These are phyloP conservation scores for Podospora appendiculata DNA, from an alignment of 495 filamentous ascomycete species.

Conservation along the genomic window DNA sequence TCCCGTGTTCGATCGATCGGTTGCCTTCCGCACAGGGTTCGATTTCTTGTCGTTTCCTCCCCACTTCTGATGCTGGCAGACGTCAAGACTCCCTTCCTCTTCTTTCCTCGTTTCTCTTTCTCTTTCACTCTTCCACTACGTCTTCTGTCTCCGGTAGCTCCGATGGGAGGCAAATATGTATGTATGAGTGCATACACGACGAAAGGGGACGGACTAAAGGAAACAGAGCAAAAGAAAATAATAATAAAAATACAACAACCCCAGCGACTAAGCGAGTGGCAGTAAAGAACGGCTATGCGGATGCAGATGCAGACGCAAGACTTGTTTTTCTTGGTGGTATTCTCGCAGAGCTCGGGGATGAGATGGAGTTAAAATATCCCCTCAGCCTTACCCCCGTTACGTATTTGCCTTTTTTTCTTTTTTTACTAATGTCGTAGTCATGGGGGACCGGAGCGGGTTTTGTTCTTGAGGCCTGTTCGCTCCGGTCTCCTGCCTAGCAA, in stretches of 20 bases:
- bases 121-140: too few species aligned
- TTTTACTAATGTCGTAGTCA: too few species aligned
- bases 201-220: neutral
- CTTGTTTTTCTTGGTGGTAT: neutral
- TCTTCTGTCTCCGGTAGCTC: neutral
- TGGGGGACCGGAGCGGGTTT: too few species aligned
- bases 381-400: neutral
- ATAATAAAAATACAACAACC: neutral
- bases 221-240: neutral
- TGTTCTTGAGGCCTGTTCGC: too few species aligned
- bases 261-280: neutral
- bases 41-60: too few species aligned
- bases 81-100: neutral
- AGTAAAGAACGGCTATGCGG: too few species aligned
- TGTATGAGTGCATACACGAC: neutral
- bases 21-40: too few species aligned
- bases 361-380: neutral
- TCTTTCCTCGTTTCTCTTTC: neutral
- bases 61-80: neutral
- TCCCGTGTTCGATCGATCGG: too few species aligned
- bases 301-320: neutral
- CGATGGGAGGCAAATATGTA: neutral
- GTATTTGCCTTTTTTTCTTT: too few species aligned
- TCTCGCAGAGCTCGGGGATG: neutral
- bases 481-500: too few species aligned